A percentile compares a stretch with the other conserved stretches of the same genome.
These are phyloP conservation scores for Chaetomiaceae sp. DNA, from an alignment of 2,329 filamentous ascomycete genomes.

Conservation along the genomic window DNA sequence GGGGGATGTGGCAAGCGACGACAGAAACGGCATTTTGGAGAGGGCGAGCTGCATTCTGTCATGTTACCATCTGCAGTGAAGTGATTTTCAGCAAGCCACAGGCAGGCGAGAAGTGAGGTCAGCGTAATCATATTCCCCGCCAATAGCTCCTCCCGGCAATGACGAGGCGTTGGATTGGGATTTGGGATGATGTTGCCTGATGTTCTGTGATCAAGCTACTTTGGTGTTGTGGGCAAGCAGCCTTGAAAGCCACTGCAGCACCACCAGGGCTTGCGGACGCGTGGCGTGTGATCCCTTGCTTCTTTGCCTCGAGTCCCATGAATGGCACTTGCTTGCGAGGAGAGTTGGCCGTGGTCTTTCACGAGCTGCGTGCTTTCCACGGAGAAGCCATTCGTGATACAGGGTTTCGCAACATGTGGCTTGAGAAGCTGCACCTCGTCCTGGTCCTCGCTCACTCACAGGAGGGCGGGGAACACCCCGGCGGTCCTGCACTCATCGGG, in stretches of 20 bases:
- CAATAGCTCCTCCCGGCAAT: background rate
- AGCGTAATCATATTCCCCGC: background rate
- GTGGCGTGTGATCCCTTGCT: no score
- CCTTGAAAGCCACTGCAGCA: background rate
- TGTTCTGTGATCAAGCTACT: slow-evolving; percentile 6
- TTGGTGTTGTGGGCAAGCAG: slow-evolving; percentile 9
- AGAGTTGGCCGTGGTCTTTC: no score
- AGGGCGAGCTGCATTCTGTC: slow-evolving; percentile 7
- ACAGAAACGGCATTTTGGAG: background rate
- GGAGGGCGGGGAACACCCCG: slow-evolving; percentile 1
- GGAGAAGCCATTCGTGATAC: background rate
- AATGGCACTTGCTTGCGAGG: no score
- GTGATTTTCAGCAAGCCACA: slow-evolving; percentile 16
- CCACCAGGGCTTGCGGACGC: background rate
- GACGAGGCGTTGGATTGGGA: no score
- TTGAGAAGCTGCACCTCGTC: background rate
- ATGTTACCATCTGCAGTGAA: background rate
- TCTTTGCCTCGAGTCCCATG: no score
- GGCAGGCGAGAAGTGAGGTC: background rate
- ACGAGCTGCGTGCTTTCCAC: background rate
- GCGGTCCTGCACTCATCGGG: slow-evolving; percentile 10
- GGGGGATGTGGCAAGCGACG: background rate
- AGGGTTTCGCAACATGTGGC: slow-evolving; percentile 11
- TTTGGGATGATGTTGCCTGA: background rate
- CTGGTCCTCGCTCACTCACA: background rate